Base-by-base conservation (phyloP, 345 rosid species). In the Jatropha curcas region DNA sequence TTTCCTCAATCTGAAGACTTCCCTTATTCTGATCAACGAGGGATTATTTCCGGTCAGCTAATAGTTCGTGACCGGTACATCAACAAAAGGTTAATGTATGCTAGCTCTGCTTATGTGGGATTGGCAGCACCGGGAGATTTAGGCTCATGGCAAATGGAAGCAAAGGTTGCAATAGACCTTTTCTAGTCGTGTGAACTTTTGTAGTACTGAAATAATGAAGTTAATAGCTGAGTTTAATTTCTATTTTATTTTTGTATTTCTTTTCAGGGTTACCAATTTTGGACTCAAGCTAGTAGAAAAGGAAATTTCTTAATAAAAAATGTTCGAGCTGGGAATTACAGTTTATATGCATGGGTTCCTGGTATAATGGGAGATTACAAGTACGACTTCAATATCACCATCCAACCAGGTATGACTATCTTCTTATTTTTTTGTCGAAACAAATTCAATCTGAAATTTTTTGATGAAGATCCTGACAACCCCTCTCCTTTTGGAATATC, bases 61-160 rank as follows among this genome's bases (percentile, higher is more conserved):
- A 74, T 78, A 55, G 88, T 94, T 61, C 73, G 35, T n/a, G 98
- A 94, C 75, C 71, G 87, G 87, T 89, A 84, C 60, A 48, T 74
- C 28, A 80, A 24, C 61, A 16, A 72, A 28, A 68, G 60, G 24
- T 64, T 65, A 20, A 1, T 76, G 75, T 72, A 60, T 69, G 95
- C 85, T 5, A n/a, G 25, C 25, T 83, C 72, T 28, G 97, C 94
- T 55, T 86, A 74, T 78, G 90, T 90, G 39, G 98, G 98, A 7
- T 74, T 94, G 83, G 98, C 98, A 62, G 24, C 77, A 12, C 88
- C 91, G 7, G 98, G 98, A 62, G 59, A 80, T 31, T 82, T 46
- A 28, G 97, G 98, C 70, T 92, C 97, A 27, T 94, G 97, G 97
- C 97, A 94, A 81, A 77, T 71, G 11, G 93, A 94, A 60, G 76